Evolutionary conservation across 2,329 filamentous ascomycete species (phyloP), one percentile per base, ranked within the genome.

Genomic region (Phoma herbarum): DNA sequence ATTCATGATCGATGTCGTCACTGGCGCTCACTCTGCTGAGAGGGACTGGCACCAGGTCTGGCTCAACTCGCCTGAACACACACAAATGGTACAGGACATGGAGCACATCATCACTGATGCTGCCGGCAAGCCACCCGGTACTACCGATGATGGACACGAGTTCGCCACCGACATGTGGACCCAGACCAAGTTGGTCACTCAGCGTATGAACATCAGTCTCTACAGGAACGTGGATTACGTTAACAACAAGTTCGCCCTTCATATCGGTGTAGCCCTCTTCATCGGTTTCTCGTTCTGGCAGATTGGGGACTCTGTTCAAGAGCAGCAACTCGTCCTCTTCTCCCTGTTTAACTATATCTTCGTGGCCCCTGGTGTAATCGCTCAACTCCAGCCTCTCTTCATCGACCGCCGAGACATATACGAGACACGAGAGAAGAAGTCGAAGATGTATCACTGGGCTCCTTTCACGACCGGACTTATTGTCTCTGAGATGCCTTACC

Each of bases 1-100:
- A 79, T 92, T 90, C 74, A 93, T 93, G 90, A 86, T 94, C 16
- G 90, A 93, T 70, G 90, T 89, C 4, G 88, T 93, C 4, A 57
- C 62, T 8, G 62, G 53, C n/a, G 41, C 52, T 28, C 57, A 57
- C 20, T 47, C 55, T 2, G 14, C 28, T 11, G 53, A 43, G 28
- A 54, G 31, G 22, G 75, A 79, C 55, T 78, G 74, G 59, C 72
- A 78, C 61, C 78, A 77, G 43, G 66, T 77, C 11, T 79, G 78
- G 78, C 64, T 77, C 1, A 66, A 71, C 10, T 77, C 73, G 0
- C 71, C 73, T 0, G 73, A 75, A 50, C 68, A 74, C 28, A 57
- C 66, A 1, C 63, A 67, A n/a, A 72, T 78, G 64, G 67, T 69
- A 20, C 57, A 70, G 14, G 77, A 80, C 14, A 70, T 80, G 23